Evolutionary conservation across 768 basidiomycete genomes (phyloP), one percentile per base, ranked within the genome.

Genomic region (Termitomyces eurrhizus): DNA sequence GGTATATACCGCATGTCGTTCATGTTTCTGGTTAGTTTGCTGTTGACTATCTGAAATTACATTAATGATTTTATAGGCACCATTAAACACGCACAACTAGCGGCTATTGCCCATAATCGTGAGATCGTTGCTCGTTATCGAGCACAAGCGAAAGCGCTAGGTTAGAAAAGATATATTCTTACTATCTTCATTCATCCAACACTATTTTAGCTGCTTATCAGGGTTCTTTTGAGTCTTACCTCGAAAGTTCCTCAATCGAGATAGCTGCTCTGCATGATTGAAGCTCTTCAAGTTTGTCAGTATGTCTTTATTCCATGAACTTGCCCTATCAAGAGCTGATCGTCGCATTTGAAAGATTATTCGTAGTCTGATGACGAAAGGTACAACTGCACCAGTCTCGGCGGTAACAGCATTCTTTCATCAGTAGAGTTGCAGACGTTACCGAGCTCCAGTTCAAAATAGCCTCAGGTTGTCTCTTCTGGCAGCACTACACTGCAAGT

Each of bases 81-180:
- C 0, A 90, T 95, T 59, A 93, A 89, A 71, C 92, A 95, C 52
- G 84, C 84, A 0, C 93, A 95, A 66, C 72, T 90, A 0, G 87
- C 89, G 6, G 89, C 90, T 1, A 88, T 93, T 44, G 74, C 81
- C 36, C 85, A 93, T 65, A 90, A 93, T 67, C 76, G 88, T 35
- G 80, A 84, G 54, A 78, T 90, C 6, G 78, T 93, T 36, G 91
- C 88, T 7, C 79, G 87, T 16, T 86, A 86, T 66, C 73, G 88
- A 52, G 82, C 83, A 4, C 69, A 74, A 13, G 76, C 83, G 2
- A 80, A 83, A 46, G 80, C 75, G 0, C 75, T 84, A 52, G 78
- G 89, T 86, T 49, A 2, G 60, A 60, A 13, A 52, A 39, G 13
- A 13, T 7, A 1, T 57, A 41, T 49, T 8, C 12, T 49, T 37